phyloP scores from a whole-genome alignment of 2,329 filamentous ascomycete genomes.

The Fusarium humuli region DNA sequence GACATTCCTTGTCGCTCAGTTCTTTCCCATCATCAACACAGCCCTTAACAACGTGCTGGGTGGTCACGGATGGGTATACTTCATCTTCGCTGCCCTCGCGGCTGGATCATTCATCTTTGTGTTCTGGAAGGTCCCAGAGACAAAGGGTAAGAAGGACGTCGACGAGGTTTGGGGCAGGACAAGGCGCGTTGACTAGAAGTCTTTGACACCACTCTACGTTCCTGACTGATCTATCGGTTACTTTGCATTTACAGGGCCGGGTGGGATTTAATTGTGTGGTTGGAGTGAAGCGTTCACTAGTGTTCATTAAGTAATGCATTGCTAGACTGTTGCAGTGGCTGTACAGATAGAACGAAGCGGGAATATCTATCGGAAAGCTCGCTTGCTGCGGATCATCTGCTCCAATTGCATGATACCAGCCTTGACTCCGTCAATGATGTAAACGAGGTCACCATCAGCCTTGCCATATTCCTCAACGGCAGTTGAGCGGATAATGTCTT shows the following conservation, averaged over 20 bases:
- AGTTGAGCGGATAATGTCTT: conserved; percentile 77
- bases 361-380: conserved; percentile 51
- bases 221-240: background rate
- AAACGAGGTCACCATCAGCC: conserved; percentile 65
- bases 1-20: conserved; percentile 92
- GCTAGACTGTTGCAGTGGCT: conserved; percentile 10
- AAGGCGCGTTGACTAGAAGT: conserved; percentile 61
- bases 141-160: conserved; percentile 82
- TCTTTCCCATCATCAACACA: conserved; percentile 89
- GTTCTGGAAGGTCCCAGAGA: conserved; percentile 82
- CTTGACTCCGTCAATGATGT: conserved; percentile 83
- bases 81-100: conserved; percentile 86
- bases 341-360: conserved; percentile 8
- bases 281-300: background rate
- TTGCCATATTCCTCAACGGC: conserved; percentile 73
- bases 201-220: background rate
- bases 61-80: conserved; percentile 86
- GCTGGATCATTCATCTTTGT: conserved; percentile 78
- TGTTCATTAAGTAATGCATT: conserved; percentile 10
- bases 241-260: background rate
- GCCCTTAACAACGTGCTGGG: conserved; percentile 72
- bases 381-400: conserved; percentile 60
- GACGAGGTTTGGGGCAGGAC: conserved; percentile 92
- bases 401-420: conserved; percentile 74
- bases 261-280: background rate